These are phyloP conservation scores for Clonostachys rosea DNA, from an alignment of 2,329 filamentous ascomycete genomes.

Conservation along the genomic window DNA sequence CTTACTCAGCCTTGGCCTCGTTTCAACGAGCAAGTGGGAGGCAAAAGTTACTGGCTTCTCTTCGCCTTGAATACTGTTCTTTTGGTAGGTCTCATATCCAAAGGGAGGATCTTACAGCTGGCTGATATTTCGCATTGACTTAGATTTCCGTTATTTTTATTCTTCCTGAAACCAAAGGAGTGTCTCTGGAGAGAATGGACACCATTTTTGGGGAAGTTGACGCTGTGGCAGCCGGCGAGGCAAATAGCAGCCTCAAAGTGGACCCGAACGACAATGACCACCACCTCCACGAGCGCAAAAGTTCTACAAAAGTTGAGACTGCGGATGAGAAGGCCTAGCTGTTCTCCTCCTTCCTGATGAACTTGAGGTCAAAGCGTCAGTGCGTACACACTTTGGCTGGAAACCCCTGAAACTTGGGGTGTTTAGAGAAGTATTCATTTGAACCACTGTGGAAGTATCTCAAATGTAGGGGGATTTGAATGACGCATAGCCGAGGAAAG, in stretches of 20 bases:
- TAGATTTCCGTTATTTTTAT: neutral
- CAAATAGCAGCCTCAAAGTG: neutral
- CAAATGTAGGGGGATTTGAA: too few species aligned
- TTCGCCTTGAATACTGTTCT: neutral
- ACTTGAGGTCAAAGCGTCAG: too few species aligned
- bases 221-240: neutral
- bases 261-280: neutral
- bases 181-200: neutral
- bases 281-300: neutral
- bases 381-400: too few species aligned
- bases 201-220: neutral
- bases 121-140: too few species aligned
- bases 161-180: neutral
- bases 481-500: too few species aligned
- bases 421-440: too few species aligned
- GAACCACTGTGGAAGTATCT: too few species aligned
- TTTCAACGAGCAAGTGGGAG: neutral
- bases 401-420: too few species aligned
- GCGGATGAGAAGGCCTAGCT: neutral
- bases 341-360: neutral
- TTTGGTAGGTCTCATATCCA: neutral
- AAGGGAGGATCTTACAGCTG: too few species aligned
- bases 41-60: neutral
- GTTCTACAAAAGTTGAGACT: neutral
- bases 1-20: neutral